A percentile compares a stretch with the other conserved stretches of the same genome.
Conservation (phyloP, 192 early-diverging fungal genomes). For the Backusella mclennaniae region DNA sequence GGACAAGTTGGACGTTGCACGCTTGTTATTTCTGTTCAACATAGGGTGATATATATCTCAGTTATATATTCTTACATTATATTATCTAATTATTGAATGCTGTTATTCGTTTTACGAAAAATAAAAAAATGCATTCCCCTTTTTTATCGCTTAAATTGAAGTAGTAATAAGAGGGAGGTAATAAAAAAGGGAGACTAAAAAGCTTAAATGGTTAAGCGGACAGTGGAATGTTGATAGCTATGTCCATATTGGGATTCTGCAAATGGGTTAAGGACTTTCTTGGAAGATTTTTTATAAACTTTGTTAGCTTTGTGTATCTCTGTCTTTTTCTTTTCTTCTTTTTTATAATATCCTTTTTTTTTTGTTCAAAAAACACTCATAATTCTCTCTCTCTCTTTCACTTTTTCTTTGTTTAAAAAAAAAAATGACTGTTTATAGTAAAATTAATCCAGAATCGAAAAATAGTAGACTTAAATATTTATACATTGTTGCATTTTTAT, state of each 20-base stretch:
- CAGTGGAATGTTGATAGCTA: neutral
- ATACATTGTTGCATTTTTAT: neutral
- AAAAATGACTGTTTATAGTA: neutral
- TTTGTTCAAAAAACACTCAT: neutral
- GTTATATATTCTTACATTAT: neutral
- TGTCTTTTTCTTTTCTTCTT: neutral
- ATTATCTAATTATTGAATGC: neutral
- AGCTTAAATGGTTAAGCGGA: neutral
- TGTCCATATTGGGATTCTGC: neutral
- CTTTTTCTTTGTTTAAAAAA: neutral
- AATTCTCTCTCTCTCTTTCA: neutral
- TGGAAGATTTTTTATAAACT: neutral
- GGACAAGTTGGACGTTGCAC: neutral
- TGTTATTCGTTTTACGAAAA: neutral
- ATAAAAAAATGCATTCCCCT: neutral
- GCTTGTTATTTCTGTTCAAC: neutral
- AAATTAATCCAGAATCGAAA: conserved; percentile 2
- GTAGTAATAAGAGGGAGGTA: neutral
- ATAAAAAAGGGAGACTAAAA: neutral
- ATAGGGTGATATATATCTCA: neutral
- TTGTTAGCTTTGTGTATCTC: neutral
- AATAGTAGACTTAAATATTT: neutral
- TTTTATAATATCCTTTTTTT: neutral
- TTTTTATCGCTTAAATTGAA: neutral
- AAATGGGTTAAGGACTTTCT: neutral